Evolutionary conservation across 179 eudicot species (phyloP).

Genomic region (Spinacia oleracea): DNA sequence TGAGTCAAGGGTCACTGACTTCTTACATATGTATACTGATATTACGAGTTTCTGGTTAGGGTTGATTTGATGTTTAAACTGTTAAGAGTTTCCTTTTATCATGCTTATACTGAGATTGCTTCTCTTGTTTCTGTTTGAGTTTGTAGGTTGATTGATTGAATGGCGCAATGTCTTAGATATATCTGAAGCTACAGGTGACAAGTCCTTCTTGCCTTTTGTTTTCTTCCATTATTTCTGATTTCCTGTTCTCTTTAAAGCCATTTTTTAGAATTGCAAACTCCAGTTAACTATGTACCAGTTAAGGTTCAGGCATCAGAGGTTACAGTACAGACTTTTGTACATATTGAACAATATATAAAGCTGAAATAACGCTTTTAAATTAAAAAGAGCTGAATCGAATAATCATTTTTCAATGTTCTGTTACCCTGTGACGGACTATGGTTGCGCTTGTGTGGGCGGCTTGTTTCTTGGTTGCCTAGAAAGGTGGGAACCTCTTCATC

Average conservation of each 20-base stretch:
- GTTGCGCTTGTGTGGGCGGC: not conserved
- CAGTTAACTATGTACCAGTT: not conserved
- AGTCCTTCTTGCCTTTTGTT: not conserved
- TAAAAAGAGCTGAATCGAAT: not conserved
- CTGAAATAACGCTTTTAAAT: not conserved
- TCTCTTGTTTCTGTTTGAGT: conserved; percentile 10
- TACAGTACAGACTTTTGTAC: not conserved
- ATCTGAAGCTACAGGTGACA: conserved; percentile 81
- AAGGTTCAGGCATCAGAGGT: not conserved
- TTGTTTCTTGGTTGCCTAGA: not conserved
- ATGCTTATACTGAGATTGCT: conserved; percentile 3
- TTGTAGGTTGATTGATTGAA: conserved; percentile 71
- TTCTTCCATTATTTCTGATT: not conserved
- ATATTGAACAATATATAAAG: too few species aligned
- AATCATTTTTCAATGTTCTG: not conserved
- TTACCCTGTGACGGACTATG: not conserved
- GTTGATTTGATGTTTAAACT: not conserved
- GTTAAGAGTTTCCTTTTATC: not conserved
- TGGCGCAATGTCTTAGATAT: conserved; percentile 81
- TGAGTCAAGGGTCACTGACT: not conserved
- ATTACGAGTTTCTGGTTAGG: not conserved
- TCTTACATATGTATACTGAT: not conserved
- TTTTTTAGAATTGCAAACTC: not conserved
- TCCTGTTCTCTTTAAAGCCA: not conserved
- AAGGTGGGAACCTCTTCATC: not conserved